These are phyloP conservation scores for Aegilops bicornis DNA, from an alignment of 176 grass and related monocot species.

Conservation along the genomic window DNA sequence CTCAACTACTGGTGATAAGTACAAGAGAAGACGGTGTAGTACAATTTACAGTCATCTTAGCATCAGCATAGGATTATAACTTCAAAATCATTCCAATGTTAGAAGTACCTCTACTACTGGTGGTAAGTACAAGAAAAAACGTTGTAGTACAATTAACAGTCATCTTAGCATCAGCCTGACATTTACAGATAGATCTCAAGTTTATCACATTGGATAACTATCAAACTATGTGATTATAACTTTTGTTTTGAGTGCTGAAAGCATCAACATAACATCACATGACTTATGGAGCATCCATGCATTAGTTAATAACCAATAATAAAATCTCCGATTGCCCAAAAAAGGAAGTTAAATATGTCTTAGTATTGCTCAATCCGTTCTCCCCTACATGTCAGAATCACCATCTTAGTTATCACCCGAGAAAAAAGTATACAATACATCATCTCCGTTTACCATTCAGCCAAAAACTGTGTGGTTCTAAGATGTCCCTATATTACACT, in stretches of 20 bases:
- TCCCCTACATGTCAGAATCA: slow-evolving; percentile 34
- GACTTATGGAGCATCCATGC: background rate
- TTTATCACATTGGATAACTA: background rate
- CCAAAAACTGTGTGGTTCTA: slow-evolving; percentile 43
- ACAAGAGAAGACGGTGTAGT: background rate
- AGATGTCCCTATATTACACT: slow-evolving; percentile 43
- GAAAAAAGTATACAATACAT: slow-evolving; percentile 31
- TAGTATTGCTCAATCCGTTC: background rate
- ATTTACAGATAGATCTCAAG: background rate
- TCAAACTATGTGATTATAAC: background rate
- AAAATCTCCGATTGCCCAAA: background rate
- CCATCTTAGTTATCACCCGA: slow-evolving; percentile 37
- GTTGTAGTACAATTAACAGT: background rate
- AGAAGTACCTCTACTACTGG: background rate
- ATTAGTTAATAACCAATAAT: background rate
- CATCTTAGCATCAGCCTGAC: background rate
- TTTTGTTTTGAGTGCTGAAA: background rate
- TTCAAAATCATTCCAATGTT: background rate
- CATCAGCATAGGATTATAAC: background rate
- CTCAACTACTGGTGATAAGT: background rate
- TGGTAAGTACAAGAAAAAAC: background rate
- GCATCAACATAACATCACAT: background rate
- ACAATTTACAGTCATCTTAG: background rate
- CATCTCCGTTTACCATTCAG: slow-evolving; percentile 21
- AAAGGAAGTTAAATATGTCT: background rate